Base-by-base conservation (phyloP, 805 yeast species). In the Ogataea glucozyma region DNA sequence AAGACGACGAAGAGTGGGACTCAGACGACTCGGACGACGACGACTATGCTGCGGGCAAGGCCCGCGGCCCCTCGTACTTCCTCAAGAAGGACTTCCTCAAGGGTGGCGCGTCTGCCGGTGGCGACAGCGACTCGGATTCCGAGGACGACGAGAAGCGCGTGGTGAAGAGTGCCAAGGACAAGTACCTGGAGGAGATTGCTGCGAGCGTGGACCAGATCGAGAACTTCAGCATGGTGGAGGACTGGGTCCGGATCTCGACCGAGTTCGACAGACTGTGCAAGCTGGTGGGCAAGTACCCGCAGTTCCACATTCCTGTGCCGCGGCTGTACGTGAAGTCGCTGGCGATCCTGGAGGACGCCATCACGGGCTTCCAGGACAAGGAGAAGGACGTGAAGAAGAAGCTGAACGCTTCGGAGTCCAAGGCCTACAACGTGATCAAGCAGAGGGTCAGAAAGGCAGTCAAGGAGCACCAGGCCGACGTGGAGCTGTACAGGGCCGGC, bases 91-190 rank as follows among this genome's bases (percentile, higher is more conserved):
- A 69, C 42, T 73, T 72, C 53, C 57, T 71, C 46, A 76, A 75
- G 54, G 61, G 72, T 66, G 43, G 61, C 60, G 34, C 62, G n/a
- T n/a, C n/a, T 46, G 46, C 61, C n/a, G 58, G 47, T 21, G 59
- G 67, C 23, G 79, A 72, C 51, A 58, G 58, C 26, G 71, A 65
- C 38, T 60, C 61, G 9, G 69, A 63, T 23, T 51, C 69, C 41
- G 79, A 74, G 43, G 87, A 79, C 44, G 85, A 78, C 46, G 86
- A 83, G 59, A 84, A 81, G 63, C 85, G 83, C 54, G 88, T 89
- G 31, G 96, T 91, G 54, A 90, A 88, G 70, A 82, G 93, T 45
- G 96, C 97, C 41, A 88, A 85, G 69, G 98, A 90, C 52, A 93
- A 91, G 72, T 75, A 89, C 47, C 65, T 89, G 55, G 97, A 89